A percentile compares a stretch with the other conserved stretches of the same genome.
Evolutionary conservation across 1,284 basidiomycete genomes (phyloP).

Genomic region (Neonothopanus nambi): DNA sequence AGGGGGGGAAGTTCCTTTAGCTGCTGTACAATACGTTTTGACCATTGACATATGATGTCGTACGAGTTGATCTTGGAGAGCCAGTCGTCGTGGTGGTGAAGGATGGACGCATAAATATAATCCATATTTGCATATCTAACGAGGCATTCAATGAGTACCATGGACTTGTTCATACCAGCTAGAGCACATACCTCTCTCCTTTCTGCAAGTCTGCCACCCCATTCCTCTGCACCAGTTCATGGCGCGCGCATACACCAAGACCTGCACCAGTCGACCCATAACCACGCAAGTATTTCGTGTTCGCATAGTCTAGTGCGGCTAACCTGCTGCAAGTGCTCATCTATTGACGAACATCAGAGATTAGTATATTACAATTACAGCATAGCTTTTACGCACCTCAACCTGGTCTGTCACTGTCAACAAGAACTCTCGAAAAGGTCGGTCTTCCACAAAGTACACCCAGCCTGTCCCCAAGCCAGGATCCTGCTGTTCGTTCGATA

Average conservation of each 20-base stretch:
- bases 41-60: constrained; percentile 24
- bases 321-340: background rate
- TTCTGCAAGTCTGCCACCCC: constrained; percentile 13
- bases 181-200: constrained; percentile 8
- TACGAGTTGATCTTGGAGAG: constrained; percentile 15
- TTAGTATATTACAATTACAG: background rate
- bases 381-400: constrained; percentile 4
- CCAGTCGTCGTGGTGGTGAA: background rate
- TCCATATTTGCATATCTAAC: constrained; percentile 11
- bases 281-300: no score
- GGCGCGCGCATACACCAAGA: no score
- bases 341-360: background rate
- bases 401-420: background rate
- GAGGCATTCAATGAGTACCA: constrained; percentile 4
- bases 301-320: constrained; percentile 8
- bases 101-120: constrained; percentile 6
- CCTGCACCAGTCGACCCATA: no score
- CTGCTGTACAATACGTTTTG: constrained; percentile 8
- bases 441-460: constrained; percentile 2
- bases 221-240: constrained; percentile 5
- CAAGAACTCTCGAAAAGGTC: background rate
- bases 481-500: background rate
- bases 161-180: constrained; percentile 1
- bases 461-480: background rate
- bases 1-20: constrained; percentile 6